Evolutionary conservation across 768 basidiomycete genomes (phyloP), one percentile per base, ranked within the genome.

Genomic region (Leccinum imitatum): DNA sequence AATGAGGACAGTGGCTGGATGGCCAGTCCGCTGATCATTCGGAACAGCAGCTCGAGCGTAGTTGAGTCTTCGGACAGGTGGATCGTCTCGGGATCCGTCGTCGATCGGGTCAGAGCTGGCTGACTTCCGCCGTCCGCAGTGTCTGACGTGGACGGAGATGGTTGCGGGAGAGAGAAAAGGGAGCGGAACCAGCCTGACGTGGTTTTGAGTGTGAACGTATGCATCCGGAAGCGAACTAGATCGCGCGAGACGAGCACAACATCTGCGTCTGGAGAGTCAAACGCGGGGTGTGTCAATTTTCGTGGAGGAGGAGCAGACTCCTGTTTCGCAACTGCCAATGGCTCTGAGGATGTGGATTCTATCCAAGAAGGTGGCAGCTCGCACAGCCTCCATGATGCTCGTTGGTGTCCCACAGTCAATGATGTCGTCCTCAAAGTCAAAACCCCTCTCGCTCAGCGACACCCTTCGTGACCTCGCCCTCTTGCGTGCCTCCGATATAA

Each of bases 401-500:
- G 27, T 27, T 54, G 30, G 37, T 44, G 11, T 35, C 35, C 53
- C 55, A 58, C 56, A 44, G n/a, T 44, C 6, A 70, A 30, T 70
- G 69, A 30, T 70, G 69, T 64, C 61, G 10, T 60, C 72, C 5
- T 63, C 64, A 77, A 77, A 75, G 75, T 56, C 67, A 27, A 70
- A 68, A 57, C 81, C 84, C 13, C 77, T 91, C 46, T 75, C 84
- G 7, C 78, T 90, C 47, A 57, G 66, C 25, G 80, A 84, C 58
- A 85, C 84, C 7, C 78, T 91, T 41, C 86, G 81, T 13, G 91
- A 93, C 72, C 82, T 93, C 23, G 89, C 90, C 6, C 72, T 90
- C 33, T 75, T 92, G 19, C 83, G 87, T 44, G 83, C 84, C 27
- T 84, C 86, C 10, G 83, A 81, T 23, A 60, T 82, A 50, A 76